These are phyloP conservation scores for Trifolium fragiferum DNA, from an alignment of 306 rosid species.

Conservation along the genomic window DNA sequence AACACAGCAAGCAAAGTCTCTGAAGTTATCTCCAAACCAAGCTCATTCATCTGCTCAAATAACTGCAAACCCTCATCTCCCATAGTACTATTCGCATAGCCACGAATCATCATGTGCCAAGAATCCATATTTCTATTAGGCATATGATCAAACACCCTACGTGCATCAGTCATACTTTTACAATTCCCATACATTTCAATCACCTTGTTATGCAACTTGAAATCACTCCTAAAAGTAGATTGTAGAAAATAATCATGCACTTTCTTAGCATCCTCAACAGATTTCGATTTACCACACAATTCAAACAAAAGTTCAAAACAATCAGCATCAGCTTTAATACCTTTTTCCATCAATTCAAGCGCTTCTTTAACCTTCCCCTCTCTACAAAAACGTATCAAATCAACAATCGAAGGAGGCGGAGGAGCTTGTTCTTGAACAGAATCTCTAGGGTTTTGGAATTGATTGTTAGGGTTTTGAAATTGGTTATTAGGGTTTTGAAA, in stretches of 20 bases:
- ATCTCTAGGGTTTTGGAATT: conserved; percentile 34
- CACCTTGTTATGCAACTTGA: conserved; percentile 63
- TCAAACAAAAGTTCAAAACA: conserved; percentile 69
- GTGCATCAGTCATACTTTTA: conserved; percentile 78
- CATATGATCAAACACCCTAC: conserved; percentile 90
- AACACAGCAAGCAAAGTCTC: conserved; percentile 74
- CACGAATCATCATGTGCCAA: conserved; percentile 80
- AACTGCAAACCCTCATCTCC: conserved; percentile 90
- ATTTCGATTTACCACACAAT: conserved; percentile 59
- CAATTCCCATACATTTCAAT: conserved; percentile 81
- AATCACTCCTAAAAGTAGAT: conserved; percentile 70
- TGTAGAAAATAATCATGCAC: conserved; percentile 83
- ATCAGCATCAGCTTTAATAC: conserved; percentile 72
- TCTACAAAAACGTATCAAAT: conserved; percentile 60
- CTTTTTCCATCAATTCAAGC: conserved; percentile 72
- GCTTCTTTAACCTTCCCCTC: conserved; percentile 77
- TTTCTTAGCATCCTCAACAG: conserved; percentile 73
- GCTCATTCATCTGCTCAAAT: conserved; percentile 80
- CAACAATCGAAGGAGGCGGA: conserved; percentile 51
- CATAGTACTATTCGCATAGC: conserved; percentile 68
- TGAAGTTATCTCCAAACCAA: conserved; percentile 61
- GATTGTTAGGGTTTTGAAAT: conserved; percentile 26
- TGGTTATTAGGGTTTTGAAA: conserved; percentile 24
- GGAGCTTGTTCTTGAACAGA: conserved; percentile 42
- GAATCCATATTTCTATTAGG: conserved; percentile 68